These are phyloP conservation scores for Epichloe uncinata DNA, from an alignment of 2,329 filamentous ascomycete genomes.

Conservation along the genomic window DNA sequence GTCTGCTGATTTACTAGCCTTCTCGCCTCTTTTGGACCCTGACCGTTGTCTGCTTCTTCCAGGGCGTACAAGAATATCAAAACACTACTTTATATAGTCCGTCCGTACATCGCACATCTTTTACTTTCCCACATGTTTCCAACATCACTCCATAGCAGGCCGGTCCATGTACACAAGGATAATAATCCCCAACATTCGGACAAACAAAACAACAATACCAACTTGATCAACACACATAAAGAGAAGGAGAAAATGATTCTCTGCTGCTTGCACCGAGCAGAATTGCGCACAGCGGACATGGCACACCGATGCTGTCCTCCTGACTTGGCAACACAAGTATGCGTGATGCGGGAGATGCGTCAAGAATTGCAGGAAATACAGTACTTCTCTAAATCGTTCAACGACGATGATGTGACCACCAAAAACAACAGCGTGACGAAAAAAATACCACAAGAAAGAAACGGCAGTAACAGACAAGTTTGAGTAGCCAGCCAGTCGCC, in stretches of 20 bases:
- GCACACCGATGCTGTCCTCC: neutral
- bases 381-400: too few species aligned
- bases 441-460: too few species aligned
- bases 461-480: too few species aligned
- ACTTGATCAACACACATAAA: neutral
- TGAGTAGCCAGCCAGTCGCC: too few species aligned
- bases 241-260: neutral
- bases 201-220: neutral
- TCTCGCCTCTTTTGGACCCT: neutral
- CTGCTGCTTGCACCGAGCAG: too few species aligned
- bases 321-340: too few species aligned
- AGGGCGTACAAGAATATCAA: neutral
- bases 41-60: neutral
- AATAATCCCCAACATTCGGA: neutral
- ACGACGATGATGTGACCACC: too few species aligned
- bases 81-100: neutral
- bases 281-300: too few species aligned
- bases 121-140: neutral
- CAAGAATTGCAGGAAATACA: too few species aligned
- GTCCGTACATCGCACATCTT: neutral
- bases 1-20: neutral
- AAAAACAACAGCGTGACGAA: too few species aligned
- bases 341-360: too few species aligned
- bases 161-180: neutral
- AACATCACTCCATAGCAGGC: neutral